phyloP scores from a whole-genome alignment of 176 grass and related monocot genomes.

The Puccinellia tenuiflora region DNA sequence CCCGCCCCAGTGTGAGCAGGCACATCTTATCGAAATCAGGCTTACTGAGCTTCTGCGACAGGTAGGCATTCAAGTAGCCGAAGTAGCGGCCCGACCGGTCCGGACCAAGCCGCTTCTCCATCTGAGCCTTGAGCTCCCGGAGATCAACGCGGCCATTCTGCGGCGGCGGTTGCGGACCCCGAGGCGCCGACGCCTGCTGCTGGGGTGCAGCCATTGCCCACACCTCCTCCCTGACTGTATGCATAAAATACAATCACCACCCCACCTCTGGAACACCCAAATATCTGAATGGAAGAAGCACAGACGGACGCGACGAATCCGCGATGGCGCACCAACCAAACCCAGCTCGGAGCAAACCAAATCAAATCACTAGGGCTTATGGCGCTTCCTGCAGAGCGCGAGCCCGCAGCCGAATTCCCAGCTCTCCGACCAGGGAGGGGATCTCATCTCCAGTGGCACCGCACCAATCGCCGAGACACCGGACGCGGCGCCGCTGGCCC shows the following conservation, averaged over 20 bases:
- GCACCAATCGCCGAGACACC: slow-evolving; percentile 30
- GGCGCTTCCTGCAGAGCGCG: slow-evolving; percentile 61
- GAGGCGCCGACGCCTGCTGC: not conserved
- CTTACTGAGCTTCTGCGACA: slow-evolving; percentile 76
- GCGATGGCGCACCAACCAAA: not conserved
- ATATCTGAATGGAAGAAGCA: not conserved
- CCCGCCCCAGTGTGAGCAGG: slow-evolving; percentile 38
- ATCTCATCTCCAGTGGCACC: slow-evolving; percentile 61
- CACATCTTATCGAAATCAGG: slow-evolving; percentile 65
- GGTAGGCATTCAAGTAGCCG: slow-evolving; percentile 52
- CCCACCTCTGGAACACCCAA: not conserved
- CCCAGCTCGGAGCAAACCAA: slow-evolving; percentile 46
- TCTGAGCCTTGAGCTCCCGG: slow-evolving; percentile 51
- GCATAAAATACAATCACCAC: slow-evolving; percentile 40
- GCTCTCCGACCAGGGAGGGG: slow-evolving; percentile 44
- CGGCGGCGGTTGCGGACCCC: not conserved
- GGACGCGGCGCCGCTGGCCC: not conserved
- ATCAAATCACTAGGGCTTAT: slow-evolving; percentile 58
- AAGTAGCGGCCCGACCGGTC: slow-evolving; percentile 54
- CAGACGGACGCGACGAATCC: slow-evolving; percentile 13
- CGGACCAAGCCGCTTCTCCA: slow-evolving; percentile 55
- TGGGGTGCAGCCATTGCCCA: slow-evolving; percentile 33
- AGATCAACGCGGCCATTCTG: slow-evolving; percentile 59
- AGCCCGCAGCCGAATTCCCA: slow-evolving; percentile 44
- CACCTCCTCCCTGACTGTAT: slow-evolving; percentile 39